A percentile compares a stretch with the other conserved stretches of the same genome.
phyloP scores from a whole-genome alignment of 176 grass and related monocot genomes.

The Aegilops umbellulata region DNA sequence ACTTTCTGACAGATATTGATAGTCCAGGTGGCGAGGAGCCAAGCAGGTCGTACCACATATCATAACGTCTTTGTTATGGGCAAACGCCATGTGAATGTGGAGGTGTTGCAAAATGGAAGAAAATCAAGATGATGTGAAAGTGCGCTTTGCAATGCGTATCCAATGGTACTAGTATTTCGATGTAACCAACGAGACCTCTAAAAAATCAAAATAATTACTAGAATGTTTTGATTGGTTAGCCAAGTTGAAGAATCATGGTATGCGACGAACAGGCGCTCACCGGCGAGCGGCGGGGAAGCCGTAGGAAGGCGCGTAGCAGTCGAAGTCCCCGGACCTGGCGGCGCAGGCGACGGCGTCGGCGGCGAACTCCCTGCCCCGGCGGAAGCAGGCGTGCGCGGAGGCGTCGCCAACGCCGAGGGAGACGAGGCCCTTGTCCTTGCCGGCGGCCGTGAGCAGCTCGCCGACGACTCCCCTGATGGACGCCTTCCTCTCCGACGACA shows the following conservation, averaged over 20 bases:
- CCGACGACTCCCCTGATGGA: constrained; percentile 75
- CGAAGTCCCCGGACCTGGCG: constrained; percentile 47
- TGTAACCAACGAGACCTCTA: background rate
- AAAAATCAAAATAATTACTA: background rate
- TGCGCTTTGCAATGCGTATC: background rate
- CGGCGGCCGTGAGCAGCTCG: constrained; percentile 36
- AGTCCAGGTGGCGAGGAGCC: background rate
- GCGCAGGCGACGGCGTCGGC: constrained; percentile 43
- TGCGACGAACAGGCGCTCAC: constrained; percentile 27
- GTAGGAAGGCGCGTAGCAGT: constrained; percentile 79
- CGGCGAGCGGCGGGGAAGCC: constrained; percentile 69
- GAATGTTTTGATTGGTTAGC: background rate
- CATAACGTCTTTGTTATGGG: background rate
- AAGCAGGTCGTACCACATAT: background rate
- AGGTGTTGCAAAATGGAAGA: background rate
- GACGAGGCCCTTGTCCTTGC: constrained; percentile 39
- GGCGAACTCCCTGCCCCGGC: constrained; percentile 48
- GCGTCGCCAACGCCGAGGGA: constrained; percentile 93
- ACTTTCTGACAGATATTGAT: background rate
- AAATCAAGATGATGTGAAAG: too few species aligned
- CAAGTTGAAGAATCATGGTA: too few species aligned
- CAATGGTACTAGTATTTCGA: background rate
- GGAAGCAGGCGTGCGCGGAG: constrained; percentile 65
- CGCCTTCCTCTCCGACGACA: constrained; percentile 48
- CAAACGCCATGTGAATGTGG: background rate